phyloP scores from a whole-genome alignment of 495 filamentous ascomycete species.

The Tetracladium setigerum region DNA sequence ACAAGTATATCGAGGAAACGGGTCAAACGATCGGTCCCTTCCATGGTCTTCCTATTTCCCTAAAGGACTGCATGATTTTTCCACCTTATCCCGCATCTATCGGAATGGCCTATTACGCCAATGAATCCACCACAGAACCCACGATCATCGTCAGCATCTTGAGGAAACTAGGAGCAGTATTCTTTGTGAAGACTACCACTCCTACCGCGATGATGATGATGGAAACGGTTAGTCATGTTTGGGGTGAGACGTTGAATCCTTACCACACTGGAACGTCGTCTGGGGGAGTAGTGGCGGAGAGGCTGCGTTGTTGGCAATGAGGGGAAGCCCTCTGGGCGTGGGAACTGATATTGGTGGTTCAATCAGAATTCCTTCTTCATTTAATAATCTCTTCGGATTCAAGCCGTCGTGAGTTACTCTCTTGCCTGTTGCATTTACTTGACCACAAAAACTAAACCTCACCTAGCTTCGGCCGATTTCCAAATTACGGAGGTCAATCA shows the following conservation, averaged over 20 bases:
- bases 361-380: constrained; percentile 58
- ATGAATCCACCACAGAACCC: constrained; percentile 28
- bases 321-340: constrained; percentile 47
- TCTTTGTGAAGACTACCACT: constrained; percentile 61
- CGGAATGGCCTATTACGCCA: constrained; percentile 33
- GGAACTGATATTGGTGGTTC: constrained; percentile 69
- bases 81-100: constrained; percentile 19
- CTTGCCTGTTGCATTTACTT: too few species aligned
- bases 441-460: not conserved
- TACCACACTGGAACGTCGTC: constrained; percentile 41
- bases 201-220: constrained; percentile 52
- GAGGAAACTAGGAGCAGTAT: constrained; percentile 48
- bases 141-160: constrained; percentile 28
- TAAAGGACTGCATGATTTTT: constrained; percentile 46
- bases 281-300: constrained; percentile 64
- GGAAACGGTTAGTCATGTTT: constrained; percentile 24
- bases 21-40: constrained; percentile 44
- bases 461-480: constrained; percentile 21
- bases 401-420: constrained; percentile 36
- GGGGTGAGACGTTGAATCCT: constrained; percentile 38
- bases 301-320: constrained; percentile 46
- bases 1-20: constrained; percentile 40
- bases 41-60: constrained; percentile 49
- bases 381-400: constrained; percentile 54
- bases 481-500: constrained; percentile 19